These are phyloP conservation scores for Leccinum cinnamomeum DNA, from an alignment of 1,284 basidiomycete species.

Conservation along the genomic window DNA sequence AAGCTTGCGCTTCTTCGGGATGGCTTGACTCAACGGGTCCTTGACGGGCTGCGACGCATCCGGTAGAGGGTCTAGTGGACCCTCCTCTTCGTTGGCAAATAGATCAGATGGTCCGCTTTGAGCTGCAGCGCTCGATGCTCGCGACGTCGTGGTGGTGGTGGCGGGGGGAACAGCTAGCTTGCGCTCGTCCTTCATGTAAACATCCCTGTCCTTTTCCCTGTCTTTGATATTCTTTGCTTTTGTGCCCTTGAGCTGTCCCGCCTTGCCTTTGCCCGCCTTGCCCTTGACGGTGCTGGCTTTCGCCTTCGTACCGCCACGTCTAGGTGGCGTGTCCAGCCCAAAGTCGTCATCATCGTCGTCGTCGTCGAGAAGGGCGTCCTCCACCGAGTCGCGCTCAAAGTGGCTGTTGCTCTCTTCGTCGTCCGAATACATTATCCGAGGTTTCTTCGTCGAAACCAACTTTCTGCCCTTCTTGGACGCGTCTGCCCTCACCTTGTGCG, in stretches of 20 bases:
- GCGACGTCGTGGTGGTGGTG: conserved; percentile 18
- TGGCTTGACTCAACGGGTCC: conserved; percentile 24
- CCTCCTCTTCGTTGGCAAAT: conserved; percentile 30
- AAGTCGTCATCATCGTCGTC: conserved; percentile 37
- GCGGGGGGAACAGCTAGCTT: conserved; percentile 24
- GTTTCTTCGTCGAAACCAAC: conserved; percentile 19
- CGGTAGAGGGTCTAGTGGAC: conserved; percentile 29
- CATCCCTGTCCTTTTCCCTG: conserved; percentile 36
- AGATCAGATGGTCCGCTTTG: conserved; percentile 32
- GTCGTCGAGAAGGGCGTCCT: conserved; percentile 18
- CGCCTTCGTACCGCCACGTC: conserved; percentile 30
- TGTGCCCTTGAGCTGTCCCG: conserved; percentile 18
- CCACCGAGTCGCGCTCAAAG: conserved; percentile 20
- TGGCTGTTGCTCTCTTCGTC: conserved; percentile 31
- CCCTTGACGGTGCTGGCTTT: conserved; percentile 28
- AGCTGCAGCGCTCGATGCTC: conserved; percentile 30
- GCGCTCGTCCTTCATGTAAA: conserved; percentile 43
- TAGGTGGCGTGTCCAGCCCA: conserved; percentile 31
- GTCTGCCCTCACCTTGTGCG: conserved; percentile 5
- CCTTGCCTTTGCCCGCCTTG: conserved; percentile 20
- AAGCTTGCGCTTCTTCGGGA: conserved; percentile 61
- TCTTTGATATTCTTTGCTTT: conserved; percentile 30
- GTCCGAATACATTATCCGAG: conserved; percentile 25
- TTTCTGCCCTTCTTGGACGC: conserved; percentile 17
- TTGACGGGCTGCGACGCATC: conserved; percentile 31